Conservation (phyloP, 208 protist species). For the Leishmania lainsoni region DNA sequence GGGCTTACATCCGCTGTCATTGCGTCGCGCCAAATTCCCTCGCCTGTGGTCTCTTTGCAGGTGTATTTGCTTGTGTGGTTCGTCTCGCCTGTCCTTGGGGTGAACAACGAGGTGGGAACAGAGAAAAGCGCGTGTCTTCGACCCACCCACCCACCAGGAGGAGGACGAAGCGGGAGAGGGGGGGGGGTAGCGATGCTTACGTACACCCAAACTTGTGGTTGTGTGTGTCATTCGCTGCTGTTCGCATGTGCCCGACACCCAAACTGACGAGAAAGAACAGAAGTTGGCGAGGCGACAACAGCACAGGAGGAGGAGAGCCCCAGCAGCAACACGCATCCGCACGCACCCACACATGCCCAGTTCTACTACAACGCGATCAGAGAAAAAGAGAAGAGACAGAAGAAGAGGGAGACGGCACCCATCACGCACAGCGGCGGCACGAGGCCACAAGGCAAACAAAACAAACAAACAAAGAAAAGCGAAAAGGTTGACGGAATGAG, state of each 20-base stretch:
- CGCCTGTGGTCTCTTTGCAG: not conserved
- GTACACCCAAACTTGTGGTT: not conserved
- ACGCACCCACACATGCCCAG: not conserved
- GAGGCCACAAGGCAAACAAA: not conserved
- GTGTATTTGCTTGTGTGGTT: not conserved
- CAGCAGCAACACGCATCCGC: no score
- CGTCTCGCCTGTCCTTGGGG: not conserved
- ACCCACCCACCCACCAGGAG: not conserved
- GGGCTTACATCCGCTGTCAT: no score
- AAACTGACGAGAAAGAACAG: no score
- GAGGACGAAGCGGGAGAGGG: not conserved
- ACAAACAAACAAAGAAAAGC: slow-evolving; percentile 4
- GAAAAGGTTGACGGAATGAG: not conserved
- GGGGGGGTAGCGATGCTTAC: no score
- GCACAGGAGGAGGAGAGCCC: no score
- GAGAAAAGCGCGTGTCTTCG: not conserved
- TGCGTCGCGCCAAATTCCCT: not conserved
- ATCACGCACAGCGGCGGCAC: slow-evolving; percentile 19
- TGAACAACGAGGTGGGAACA: not conserved
- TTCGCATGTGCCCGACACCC: no score
- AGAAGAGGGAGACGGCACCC: not conserved
- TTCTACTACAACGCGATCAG: not conserved
- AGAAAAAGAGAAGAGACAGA: slow-evolving; percentile 14
- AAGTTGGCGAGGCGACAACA: no score
- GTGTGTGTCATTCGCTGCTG: no score